Percentiles rank a stretch among this genome's conserved stretches.
Evolutionary conservation across 2,329 filamentous ascomycete species (phyloP).

Genomic region (Botrytis porri): DNA sequence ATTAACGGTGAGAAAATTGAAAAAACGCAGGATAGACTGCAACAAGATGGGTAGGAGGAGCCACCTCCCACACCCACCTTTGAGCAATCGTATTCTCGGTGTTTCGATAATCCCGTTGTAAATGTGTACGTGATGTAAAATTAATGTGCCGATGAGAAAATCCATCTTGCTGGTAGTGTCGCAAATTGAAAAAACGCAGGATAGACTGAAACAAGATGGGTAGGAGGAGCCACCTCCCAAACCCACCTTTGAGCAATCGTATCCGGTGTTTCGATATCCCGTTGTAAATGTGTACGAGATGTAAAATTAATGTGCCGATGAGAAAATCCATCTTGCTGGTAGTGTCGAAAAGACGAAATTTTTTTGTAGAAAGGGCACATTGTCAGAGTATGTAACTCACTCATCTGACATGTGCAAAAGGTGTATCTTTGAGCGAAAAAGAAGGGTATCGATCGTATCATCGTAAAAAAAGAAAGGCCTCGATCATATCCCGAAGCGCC

Average conservation of each 20-base stretch:
- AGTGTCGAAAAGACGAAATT: neutral
- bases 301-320: conserved; percentile 8
- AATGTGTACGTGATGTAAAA: neutral
- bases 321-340: neutral
- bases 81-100: neutral
- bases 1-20: neutral
- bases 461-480: neutral
- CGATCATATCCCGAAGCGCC: neutral
- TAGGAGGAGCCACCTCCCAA: neutral
- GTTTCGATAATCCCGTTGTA: neutral
- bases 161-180: too few species aligned
- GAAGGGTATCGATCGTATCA: neutral
- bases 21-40: neutral
- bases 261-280: neutral
- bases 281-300: neutral
- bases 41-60: neutral
- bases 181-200: neutral
- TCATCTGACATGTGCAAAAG: neutral
- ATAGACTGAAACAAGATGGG: neutral
- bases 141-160: conserved; percentile 4
- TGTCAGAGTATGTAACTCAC: neutral
- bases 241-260: neutral
- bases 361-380: neutral
- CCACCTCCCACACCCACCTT: neutral
- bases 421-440: neutral